phyloP scores from a whole-genome alignment of 1,284 basidiomycete genomes.

The Dichomitus squalens region DNA sequence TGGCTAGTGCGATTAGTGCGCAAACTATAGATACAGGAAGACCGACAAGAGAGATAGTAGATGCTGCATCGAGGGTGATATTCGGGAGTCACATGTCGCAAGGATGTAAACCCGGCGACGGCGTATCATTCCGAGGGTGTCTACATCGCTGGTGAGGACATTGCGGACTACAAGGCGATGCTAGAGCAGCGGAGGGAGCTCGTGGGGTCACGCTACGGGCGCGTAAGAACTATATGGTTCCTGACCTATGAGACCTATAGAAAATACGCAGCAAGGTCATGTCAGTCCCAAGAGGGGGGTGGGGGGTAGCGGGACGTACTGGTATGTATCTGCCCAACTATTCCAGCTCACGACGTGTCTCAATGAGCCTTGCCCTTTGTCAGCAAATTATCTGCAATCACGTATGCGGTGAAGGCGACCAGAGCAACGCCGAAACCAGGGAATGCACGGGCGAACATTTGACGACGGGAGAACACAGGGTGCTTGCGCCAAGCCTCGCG shows the following conservation, averaged over 20 bases:
- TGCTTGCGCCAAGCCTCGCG: slow-evolving; percentile 92
- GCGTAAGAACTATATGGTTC: background rate
- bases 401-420: slow-evolving; percentile 89
- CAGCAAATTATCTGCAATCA: slow-evolving; percentile 78
- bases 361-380: slow-evolving; percentile 25
- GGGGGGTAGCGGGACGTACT: background rate
- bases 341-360: background rate
- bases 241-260: background rate
- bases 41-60: background rate
- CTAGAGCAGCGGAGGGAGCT: background rate
- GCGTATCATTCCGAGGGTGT: background rate
- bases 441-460: slow-evolving; percentile 87
- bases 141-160: background rate
- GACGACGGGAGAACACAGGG: slow-evolving; percentile 82
- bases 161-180: background rate
- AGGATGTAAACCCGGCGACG: background rate
- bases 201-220: background rate
- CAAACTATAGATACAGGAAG: background rate
- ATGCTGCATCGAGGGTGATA: background rate
- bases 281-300: background rate
- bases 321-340: slow-evolving; percentile 3
- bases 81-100: background rate
- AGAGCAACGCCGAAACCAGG: slow-evolving; percentile 92
- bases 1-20: background rate
- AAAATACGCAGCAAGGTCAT: background rate